Conservation (phyloP, 345 rosid genomes). For the Abelmoschus esculentus region DNA sequence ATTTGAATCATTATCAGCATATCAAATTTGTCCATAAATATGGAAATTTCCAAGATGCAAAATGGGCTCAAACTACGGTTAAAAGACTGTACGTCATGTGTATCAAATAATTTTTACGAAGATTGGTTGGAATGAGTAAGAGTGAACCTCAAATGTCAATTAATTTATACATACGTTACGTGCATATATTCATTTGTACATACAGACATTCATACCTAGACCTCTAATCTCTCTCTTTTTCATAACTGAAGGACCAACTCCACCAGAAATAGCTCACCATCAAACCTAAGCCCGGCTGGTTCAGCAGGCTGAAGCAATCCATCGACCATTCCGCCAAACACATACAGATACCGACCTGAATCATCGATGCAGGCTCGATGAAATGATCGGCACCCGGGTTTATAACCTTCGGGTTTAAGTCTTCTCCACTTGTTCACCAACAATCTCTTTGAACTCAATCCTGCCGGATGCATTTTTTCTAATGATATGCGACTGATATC, state of each 20-base stretch:
- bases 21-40: too few relatives aligned
- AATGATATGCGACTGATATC: constrained; percentile 47
- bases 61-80: too few relatives aligned
- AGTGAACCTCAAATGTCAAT: too few relatives aligned
- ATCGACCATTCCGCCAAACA: constrained; percentile 92
- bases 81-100: too few relatives aligned
- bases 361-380: constrained; percentile 73
- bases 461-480: constrained; percentile 26
- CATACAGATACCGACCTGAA: constrained; percentile 56
- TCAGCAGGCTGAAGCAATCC: constrained; percentile 51
- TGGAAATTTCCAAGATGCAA: too few relatives aligned
- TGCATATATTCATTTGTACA: too few relatives aligned
- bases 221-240: not conserved
- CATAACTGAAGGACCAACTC: constrained; percentile 49
- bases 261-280: constrained; percentile 68
- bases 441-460: constrained; percentile 25
- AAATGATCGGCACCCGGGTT: constrained; percentile 62
- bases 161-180: too few relatives aligned
- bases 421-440: constrained; percentile 50
- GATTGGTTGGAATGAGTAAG: too few relatives aligned
- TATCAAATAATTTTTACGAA: too few relatives aligned
- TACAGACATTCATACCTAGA: not conserved
- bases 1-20: not conserved
- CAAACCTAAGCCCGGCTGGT: constrained; percentile 52
- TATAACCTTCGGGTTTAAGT: constrained; percentile 43